A percentile compares a stretch with the other conserved stretches of the same genome.
phyloP scores from a whole-genome alignment of 164 flowering plant genomes.

The Vitis riparia region DNA sequence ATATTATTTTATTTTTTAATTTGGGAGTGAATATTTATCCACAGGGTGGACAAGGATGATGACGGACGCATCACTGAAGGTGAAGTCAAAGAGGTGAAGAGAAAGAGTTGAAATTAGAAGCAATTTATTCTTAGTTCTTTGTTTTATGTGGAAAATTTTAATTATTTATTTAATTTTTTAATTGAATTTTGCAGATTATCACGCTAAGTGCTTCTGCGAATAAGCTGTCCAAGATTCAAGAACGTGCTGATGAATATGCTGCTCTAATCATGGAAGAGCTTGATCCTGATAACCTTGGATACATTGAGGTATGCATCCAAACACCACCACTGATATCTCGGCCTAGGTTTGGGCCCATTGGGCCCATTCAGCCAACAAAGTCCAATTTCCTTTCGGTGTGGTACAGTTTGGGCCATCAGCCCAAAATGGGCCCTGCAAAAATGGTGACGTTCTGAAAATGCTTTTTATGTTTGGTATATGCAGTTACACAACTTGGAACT shows the following conservation, averaged over 20 bases:
- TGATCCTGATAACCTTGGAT: conserved; percentile 48
- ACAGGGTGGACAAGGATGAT: conserved; percentile 88
- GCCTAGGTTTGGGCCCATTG: too few relatives aligned
- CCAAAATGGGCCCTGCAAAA: too few relatives aligned
- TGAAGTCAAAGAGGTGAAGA: conserved; percentile 70
- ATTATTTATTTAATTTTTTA: neutral
- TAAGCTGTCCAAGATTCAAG: conserved; percentile 46
- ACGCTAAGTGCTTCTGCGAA: conserved; percentile 51
- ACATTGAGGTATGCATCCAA: conserved; percentile 37
- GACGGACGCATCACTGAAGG: conserved; percentile 78
- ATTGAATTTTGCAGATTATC: conserved; percentile 31
- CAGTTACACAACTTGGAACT: conserved; percentile 55
- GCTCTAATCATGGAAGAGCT: conserved; percentile 61
- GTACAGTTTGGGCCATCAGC: too few relatives aligned
- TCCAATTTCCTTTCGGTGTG: too few relatives aligned
- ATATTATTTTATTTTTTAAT: too few relatives aligned
- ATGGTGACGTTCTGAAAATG: neutral
- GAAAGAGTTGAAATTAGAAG: neutral
- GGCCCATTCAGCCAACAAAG: too few relatives aligned
- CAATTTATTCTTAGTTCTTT: neutral
- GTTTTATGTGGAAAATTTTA: neutral
- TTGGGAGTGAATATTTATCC: neutral
- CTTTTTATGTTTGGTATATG: neutral
- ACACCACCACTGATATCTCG: neutral
- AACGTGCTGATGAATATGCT: conserved; percentile 48